Evolutionary conservation across 2,329 filamentous ascomycete genomes (phyloP), one percentile per base, ranked within the genome.

Genomic region (Aspergillus vadensis): DNA sequence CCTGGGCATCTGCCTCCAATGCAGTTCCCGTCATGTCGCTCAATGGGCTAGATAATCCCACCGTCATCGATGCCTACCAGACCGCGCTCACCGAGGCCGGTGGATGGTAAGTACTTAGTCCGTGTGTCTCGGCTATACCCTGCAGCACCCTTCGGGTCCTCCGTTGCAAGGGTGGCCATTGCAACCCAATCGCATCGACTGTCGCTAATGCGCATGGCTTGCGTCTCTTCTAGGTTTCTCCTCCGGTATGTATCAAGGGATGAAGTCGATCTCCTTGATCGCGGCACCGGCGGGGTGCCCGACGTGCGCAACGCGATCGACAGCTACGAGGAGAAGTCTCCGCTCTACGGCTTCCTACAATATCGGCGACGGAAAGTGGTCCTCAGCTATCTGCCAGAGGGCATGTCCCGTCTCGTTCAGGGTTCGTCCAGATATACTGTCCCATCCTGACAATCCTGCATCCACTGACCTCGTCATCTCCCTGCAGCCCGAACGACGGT

Each of bases 181-280:
- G 23, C 19, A 21, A 17, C 19, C 55, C 47, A 55, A 19, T 41
- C n/a, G 52, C 30, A 54, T 17, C n/a, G 15, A 43, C 36, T 14
- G 9, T 21, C 39, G 23, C 48, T 63, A 56, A 63, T 43, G 56
- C 48, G 23, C 57, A 58, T 55, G 48, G 60, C 49, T 39, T 52
- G 48, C 59, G 30, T 48, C 49, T 19, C 23, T 19, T 60, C 36
- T 72, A 98, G 95, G 95, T 95, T 99, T 72, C 86, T 98, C 64
- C 87, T 99, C 69, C 93, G 94, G 75, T 99, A 99, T 79, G 84
- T 86, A 64, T 89, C 89, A 63, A 89, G 95, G 76, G 95, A 99
- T 81, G 91, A 94, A 69, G 84, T 99, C 63, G 88, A 91, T 66
- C 79, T 99, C 59, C 82, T 95, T 60, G 86, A 83, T 62, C 86